Evolutionary conservation across 1,284 basidiomycete genomes (phyloP), one percentile per base, ranked within the genome.

Genomic region (Papiliotrema fonsecae): DNA sequence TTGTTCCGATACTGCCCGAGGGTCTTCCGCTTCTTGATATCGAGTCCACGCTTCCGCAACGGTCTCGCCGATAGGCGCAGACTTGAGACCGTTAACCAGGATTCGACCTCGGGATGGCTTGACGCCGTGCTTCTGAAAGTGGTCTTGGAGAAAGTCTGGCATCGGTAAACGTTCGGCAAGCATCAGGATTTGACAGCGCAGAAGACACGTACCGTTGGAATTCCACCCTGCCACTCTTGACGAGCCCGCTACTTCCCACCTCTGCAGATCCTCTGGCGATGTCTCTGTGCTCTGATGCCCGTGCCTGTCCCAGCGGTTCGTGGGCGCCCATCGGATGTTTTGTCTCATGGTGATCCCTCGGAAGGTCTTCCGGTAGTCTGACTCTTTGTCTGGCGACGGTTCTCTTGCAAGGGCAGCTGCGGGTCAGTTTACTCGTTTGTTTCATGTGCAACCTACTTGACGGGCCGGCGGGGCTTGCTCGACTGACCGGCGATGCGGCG

Each of bases 1-100:
- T 38, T 67, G 60, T 14, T 54, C 53, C 16, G 70, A 52, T 1
- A 74, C 65, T 24, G 52, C 52, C 10, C 71, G 58, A 0, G 72
- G 71, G 54, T 74, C 72, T 16, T 56, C 62, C 0, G 70, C 68
- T 21, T 69, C 63, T 54, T 70, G 66, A 45, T 69, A 54, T 10
- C 54, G 56, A 4, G 47, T 45, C 57, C 64, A 69, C 11, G 67
- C 51, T 5, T 72, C 68, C 2, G 56, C 58, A 1, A 74, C 66
- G 0, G 65, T 54, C 4, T 63, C 64, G 39, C 60, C 47, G 1
- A 48, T 52, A 0, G 69, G 63, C 5, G 54, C 66, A n/a, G 59
- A 56, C 41, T 72, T 72, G 34, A 72, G 52, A 0, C 66, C 67
- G 4, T 42, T 26, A 1, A 62, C 55, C 4, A 62, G 50, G 10